A percentile compares a stretch with the other conserved stretches of the same genome.
These are phyloP conservation scores for Botrytis sinoallii DNA, from an alignment of 2,329 filamentous ascomycete genomes.

Conservation along the genomic window DNA sequence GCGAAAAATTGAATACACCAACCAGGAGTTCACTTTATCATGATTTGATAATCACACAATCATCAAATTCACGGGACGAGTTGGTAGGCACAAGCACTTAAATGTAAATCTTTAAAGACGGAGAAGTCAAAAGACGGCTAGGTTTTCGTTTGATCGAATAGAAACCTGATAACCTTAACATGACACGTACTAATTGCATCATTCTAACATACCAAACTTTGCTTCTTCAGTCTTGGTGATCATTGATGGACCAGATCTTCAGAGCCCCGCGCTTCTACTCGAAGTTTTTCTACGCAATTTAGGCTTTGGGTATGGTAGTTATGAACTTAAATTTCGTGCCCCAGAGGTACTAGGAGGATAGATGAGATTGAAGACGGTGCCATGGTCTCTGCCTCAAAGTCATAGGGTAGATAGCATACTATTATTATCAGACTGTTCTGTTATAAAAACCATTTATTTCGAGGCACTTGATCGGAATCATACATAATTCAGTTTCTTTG, in stretches of 20 bases:
- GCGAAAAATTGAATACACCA: not conserved
- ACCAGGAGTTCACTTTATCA: no score
- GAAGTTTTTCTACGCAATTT: no score
- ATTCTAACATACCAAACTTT: slow-evolving; percentile 24
- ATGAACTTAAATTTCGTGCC: not conserved
- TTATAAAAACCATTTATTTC: not conserved
- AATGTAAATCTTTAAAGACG: not conserved
- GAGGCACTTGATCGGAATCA: no score
- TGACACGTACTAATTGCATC: not conserved
- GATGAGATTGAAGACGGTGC: not conserved
- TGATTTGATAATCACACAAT: no score
- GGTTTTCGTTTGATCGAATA: not conserved
- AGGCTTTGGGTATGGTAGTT: no score
- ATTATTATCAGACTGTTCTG: not conserved
- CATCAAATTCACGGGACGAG: accelerated
- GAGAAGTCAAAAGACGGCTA: not conserved
- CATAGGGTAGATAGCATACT: not conserved
- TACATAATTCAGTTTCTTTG: no score
- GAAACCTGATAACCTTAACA: no score
- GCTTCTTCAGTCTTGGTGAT: slow-evolving; percentile 25
- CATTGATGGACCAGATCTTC: no score
- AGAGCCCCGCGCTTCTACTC: no score
- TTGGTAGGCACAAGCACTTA: no score
- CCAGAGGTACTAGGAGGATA: not conserved
- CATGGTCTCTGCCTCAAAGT: not conserved